Conservation (phyloP, 73 alveolate genomes). For the Paramecium octaurelia region DNA sequence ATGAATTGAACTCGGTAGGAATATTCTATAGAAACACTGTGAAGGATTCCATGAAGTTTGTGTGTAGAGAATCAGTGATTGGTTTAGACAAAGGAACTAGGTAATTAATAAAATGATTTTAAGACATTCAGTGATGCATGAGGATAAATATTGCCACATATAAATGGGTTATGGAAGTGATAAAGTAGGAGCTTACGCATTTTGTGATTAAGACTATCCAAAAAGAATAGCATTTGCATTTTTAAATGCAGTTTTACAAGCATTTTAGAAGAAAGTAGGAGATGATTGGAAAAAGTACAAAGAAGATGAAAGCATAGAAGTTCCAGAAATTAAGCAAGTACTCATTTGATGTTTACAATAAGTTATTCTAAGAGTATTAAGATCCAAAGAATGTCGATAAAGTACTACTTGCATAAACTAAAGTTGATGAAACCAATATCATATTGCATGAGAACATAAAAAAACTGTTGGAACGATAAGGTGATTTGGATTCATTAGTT, state of each 20-base stretch:
- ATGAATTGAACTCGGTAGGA: conserved; percentile 43
- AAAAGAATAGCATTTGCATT: conserved; percentile 55
- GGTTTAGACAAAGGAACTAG: conserved; percentile 53
- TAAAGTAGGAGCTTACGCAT: conserved; percentile 57
- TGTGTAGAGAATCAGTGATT: conserved; percentile 55
- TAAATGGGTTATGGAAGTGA: conserved; percentile 42
- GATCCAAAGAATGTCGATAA: conserved; percentile 63
- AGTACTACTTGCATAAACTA: conserved; percentile 25
- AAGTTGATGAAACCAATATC: conserved; percentile 59
- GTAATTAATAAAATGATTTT: not conserved
- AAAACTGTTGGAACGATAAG: conserved; percentile 55
- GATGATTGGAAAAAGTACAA: conserved; percentile 51
- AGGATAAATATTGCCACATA: conserved; percentile 53
- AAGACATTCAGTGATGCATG: conserved; percentile 61
- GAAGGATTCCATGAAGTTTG: conserved; percentile 57
- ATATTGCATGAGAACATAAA: conserved; percentile 57
- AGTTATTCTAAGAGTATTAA: conserved; percentile 27
- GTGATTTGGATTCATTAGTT: conserved; percentile 58
- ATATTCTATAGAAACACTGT: conserved; percentile 59
- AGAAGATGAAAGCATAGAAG: conserved; percentile 53
- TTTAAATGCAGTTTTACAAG: conserved; percentile 45
- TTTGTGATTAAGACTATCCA: conserved; percentile 54
- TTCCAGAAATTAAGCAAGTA: conserved; percentile 55
- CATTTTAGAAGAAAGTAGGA: conserved; percentile 43
- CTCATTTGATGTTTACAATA: not conserved